Conservation (phyloP, 2,329 filamentous ascomycete genomes). For the Colletotrichum scovillei region DNA sequence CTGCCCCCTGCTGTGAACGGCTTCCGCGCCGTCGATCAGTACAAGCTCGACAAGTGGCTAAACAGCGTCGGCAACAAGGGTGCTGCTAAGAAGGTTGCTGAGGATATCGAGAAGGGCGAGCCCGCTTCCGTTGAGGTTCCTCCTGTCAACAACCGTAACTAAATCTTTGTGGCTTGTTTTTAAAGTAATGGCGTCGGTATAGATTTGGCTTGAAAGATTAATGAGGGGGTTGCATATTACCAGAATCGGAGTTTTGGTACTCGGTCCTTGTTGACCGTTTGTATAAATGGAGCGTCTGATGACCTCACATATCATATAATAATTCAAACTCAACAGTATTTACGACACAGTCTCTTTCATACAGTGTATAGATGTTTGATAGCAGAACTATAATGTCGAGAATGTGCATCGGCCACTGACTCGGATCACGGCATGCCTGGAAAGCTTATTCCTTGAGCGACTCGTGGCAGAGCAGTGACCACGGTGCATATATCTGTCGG, state of each 20-base stretch:
- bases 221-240: background rate
- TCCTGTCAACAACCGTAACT: conserved; percentile 21
- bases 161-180: background rate
- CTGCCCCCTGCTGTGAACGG: conserved; percentile 48
- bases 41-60: conserved; percentile 37
- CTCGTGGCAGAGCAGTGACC: background rate
- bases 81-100: conserved; percentile 26
- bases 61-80: conserved; percentile 36
- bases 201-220: background rate
- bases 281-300: background rate
- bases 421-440: background rate
- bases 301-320: background rate
- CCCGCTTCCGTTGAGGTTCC: conserved; percentile 23
- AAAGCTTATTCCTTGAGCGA: background rate
- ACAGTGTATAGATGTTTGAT: background rate
- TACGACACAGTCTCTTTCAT: background rate
- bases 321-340: background rate
- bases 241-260: background rate
- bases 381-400: no score
- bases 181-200: background rate
- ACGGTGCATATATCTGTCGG: background rate
- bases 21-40: conserved; percentile 30
- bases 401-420: background rate
- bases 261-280: no score
- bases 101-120: conserved; percentile 32